phyloP scores from a whole-genome alignment of 371 early-diverging fungal genomes.

The Syncephalastrum racemosum region DNA sequence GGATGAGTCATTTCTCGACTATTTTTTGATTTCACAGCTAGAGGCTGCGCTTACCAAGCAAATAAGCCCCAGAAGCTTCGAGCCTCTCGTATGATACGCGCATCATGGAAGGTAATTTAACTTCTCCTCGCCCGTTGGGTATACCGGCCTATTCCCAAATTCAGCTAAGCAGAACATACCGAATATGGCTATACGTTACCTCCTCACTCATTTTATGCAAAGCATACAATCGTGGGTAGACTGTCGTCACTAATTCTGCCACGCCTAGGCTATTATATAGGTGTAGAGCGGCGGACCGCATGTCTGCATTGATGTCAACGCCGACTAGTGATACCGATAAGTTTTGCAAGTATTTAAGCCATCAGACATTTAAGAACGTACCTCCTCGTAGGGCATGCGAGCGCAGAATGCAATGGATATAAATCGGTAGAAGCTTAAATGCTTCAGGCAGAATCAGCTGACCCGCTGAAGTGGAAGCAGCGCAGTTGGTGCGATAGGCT shows the following conservation, averaged over 20 bases:
- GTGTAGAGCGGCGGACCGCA: slow-evolving; percentile 78
- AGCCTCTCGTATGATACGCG: slow-evolving; percentile 82
- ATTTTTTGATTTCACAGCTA: background rate
- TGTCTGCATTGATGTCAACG: slow-evolving; percentile 68
- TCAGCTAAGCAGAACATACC: background rate
- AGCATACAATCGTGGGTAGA: slow-evolving; percentile 86
- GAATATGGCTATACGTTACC: slow-evolving; percentile 26
- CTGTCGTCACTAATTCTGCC: slow-evolving; percentile 66
- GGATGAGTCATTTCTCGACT: background rate
- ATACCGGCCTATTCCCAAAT: slow-evolving; percentile 25
- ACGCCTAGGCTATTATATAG: slow-evolving; percentile 76
- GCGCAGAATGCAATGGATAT: slow-evolving; percentile 81
- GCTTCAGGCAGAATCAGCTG: slow-evolving; percentile 97
- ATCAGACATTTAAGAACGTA: slow-evolving; percentile 5
- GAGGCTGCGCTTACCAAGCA: slow-evolving; percentile 34
- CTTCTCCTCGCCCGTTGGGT: slow-evolving; percentile 38
- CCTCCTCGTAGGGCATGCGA: slow-evolving; percentile 75
- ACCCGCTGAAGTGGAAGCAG: slow-evolving; percentile 85
- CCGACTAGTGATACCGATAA: slow-evolving; percentile 40
- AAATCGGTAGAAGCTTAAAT: slow-evolving; percentile 94
- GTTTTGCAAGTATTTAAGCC: background rate
- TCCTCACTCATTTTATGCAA: slow-evolving; percentile 64
- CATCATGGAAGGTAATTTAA: slow-evolving; percentile 65
- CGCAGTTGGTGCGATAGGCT: slow-evolving; percentile 92
- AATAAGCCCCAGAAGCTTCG: slow-evolving; percentile 72